A percentile compares a stretch with the other conserved stretches of the same genome.
These are phyloP conservation scores for Chrysoporthe puriensis DNA, from an alignment of 2,329 filamentous ascomycete species.

Conservation along the genomic window DNA sequence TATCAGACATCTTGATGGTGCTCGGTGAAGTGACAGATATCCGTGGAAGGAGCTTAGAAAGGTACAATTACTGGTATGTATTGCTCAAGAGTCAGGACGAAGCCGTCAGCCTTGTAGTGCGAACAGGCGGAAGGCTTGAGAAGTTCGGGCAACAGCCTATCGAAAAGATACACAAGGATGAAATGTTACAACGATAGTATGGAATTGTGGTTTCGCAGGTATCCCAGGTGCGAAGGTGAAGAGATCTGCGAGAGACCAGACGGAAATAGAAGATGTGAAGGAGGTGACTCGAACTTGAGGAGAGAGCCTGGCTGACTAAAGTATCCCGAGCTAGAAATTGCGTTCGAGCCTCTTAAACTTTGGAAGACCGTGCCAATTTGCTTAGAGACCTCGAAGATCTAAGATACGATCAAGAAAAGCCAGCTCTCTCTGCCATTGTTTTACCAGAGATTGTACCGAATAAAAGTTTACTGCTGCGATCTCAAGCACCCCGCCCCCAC, in stretches of 20 bases:
- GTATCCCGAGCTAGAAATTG: background rate
- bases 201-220: background rate
- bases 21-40: background rate
- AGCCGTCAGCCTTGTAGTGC: background rate
- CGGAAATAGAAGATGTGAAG: background rate
- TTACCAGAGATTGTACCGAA: background rate
- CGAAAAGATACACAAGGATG: background rate
- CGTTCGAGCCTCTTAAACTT: background rate
- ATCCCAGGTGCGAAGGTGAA: background rate
- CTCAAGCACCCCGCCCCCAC: background rate
- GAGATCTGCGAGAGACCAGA: background rate
- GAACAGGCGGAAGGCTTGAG: background rate
- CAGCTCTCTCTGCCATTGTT: background rate
- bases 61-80: background rate
- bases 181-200: background rate
- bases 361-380: background rate
- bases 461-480: background rate
- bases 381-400: background rate
- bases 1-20: background rate
- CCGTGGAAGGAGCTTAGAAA: background rate
- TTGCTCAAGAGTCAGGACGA: background rate
- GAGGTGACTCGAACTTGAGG: background rate
- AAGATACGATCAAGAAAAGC: background rate
- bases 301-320: background rate
- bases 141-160: background rate